phyloP scores from a whole-genome alignment of 1,139 yeast genomes.

The Pichia sp. region DNA sequence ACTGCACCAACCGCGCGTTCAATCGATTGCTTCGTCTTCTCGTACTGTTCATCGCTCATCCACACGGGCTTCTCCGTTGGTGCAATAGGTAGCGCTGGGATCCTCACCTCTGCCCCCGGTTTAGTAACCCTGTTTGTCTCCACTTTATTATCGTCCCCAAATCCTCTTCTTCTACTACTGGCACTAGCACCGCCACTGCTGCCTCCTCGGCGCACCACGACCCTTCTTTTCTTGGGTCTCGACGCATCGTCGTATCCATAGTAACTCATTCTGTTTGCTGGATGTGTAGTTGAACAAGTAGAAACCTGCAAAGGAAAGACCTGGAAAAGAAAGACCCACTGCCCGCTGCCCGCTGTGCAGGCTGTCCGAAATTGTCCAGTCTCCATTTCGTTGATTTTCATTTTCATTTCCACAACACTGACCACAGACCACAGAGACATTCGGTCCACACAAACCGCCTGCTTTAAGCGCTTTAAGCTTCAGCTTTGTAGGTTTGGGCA shows the following conservation, averaged over 20 bases:
- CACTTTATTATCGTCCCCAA: not conserved
- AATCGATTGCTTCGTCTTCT: constrained; percentile 8
- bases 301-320: no score
- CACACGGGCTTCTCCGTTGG: constrained; percentile 5
- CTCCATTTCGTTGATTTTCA: no score
- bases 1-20: constrained; percentile 1
- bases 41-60: constrained; percentile 11
- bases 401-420: no score
- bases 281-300: not conserved
- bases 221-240: constrained; percentile 16
- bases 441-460: no score
- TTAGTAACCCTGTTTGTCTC: not conserved
- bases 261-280: not conserved
- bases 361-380: no score
- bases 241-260: not conserved
- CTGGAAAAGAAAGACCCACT: no score
- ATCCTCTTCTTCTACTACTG: constrained; percentile 1
- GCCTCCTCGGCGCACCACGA: constrained; percentile 10
- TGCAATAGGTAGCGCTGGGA: no score
- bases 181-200: constrained; percentile 14
- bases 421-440: no score
- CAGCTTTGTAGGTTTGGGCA: no score
- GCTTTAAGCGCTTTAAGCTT: no score
- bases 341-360: no score
- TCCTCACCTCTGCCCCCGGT: no score